A percentile compares a stretch with the other conserved stretches of the same genome.
Conservation (phyloP, 1,284 basidiomycete genomes). For the Ganoderma lucidum region DNA sequence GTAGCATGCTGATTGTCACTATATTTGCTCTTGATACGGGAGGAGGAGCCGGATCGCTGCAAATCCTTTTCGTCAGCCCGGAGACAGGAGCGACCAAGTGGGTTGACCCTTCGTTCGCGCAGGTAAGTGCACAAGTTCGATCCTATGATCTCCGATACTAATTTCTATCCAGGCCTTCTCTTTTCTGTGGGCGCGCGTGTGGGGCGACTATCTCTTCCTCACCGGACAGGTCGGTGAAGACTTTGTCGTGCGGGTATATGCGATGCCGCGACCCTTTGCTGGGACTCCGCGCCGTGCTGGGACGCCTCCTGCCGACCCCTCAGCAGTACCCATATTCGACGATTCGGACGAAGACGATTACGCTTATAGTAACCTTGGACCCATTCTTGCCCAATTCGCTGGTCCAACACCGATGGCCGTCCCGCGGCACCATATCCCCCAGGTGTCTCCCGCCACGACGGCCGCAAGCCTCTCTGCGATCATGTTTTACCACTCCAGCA, state of each 20-base stretch:
- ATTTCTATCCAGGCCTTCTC: conserved; percentile 36
- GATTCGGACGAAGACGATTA: conserved; percentile 23
- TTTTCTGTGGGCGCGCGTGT: conserved; percentile 39
- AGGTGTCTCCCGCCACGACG: conserved; percentile 33
- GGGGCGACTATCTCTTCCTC: conserved; percentile 40
- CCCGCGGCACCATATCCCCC: conserved; percentile 34
- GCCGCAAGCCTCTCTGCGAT: conserved; percentile 34
- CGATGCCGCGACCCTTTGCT: conserved; percentile 33
- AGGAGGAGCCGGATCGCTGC: conserved; percentile 42
- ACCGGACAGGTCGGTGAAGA: conserved; percentile 38
- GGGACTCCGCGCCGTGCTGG: conserved; percentile 9
- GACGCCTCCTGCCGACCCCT: conserved; percentile 20
- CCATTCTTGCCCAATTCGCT: conserved; percentile 30
- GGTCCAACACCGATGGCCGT: conserved; percentile 33
- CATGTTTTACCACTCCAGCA: conserved; percentile 36
- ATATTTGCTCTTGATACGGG: conserved; percentile 42
- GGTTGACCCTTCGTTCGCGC: conserved; percentile 41
- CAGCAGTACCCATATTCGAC: conserved; percentile 8
- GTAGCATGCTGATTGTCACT: conserved; percentile 43
- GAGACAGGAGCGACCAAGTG: conserved; percentile 41
- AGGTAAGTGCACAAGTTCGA: conserved; percentile 38
- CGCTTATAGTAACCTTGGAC: conserved; percentile 33
- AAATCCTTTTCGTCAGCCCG: conserved; percentile 48
- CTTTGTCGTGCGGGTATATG: conserved; percentile 41
- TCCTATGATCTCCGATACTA: background rate